Evolutionary conservation across 768 basidiomycete genomes (phyloP).

Genomic region (Chalciporus piperatus): DNA sequence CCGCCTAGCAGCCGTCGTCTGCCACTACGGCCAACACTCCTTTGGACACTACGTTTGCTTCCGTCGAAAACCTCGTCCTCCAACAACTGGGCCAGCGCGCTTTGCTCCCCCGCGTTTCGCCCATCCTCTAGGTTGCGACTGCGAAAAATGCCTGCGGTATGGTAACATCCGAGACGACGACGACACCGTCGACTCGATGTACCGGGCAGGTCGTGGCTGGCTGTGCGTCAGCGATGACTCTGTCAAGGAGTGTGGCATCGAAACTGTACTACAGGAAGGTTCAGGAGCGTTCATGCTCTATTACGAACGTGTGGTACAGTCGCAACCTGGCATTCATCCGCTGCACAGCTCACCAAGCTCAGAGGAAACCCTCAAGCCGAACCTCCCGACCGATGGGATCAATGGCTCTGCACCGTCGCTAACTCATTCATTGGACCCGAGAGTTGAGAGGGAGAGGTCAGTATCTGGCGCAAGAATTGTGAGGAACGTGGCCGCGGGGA

Average conservation of each 20-base stretch:
- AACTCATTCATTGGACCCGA: constrained; percentile 34
- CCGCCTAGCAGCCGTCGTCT: constrained; percentile 80
- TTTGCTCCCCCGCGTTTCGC: constrained; percentile 37
- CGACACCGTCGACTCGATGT: constrained; percentile 31
- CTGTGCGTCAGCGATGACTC: constrained; percentile 84
- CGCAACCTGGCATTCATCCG: constrained; percentile 34
- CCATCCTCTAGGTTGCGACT: constrained; percentile 46
- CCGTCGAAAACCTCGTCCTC: constrained; percentile 71
- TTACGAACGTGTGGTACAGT: constrained; percentile 70
- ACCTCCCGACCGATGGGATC: constrained; percentile 33
- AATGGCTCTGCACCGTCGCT: constrained; percentile 51
- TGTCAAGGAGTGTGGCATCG: constrained; percentile 73
- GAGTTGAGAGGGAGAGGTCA: constrained; percentile 16
- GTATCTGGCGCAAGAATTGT: constrained; percentile 50
- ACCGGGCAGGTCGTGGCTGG: constrained; percentile 67
- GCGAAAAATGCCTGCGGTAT: constrained; percentile 42
- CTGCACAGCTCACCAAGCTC: constrained; percentile 44
- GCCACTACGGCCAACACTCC: constrained; percentile 89
- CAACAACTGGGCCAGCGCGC: constrained; percentile 37
- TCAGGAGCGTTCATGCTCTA: constrained; percentile 87
- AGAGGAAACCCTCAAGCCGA: constrained; percentile 65
- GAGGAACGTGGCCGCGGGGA: constrained; percentile 50
- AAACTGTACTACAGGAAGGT: constrained; percentile 70
- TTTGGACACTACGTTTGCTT: constrained; percentile 96
- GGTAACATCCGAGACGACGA: constrained; percentile 62